Evolutionary conservation across 2,329 filamentous ascomycete species (phyloP).

Genomic region (Corinectria fuckeliana): DNA sequence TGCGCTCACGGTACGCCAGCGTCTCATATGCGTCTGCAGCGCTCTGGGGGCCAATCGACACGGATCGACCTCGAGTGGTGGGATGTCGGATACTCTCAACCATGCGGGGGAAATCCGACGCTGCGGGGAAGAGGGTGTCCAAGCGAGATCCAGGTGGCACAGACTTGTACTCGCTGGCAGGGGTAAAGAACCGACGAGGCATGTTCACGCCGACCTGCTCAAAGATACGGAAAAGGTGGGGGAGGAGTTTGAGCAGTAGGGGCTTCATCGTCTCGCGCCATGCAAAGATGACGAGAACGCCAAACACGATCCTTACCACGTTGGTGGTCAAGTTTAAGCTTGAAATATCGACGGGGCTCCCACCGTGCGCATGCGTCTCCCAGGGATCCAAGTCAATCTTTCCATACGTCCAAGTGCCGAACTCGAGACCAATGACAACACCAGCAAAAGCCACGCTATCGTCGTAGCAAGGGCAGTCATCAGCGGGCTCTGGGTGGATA

Average conservation of each 20-base stretch:
- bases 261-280: constrained; percentile 95
- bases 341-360: constrained; percentile 68
- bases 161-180: constrained; percentile 87
- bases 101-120: constrained; percentile 85
- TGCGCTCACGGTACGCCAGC: constrained; percentile 82
- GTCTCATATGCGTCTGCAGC: constrained; percentile 97
- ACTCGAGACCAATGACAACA: constrained; percentile 83
- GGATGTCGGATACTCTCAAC: constrained; percentile 83
- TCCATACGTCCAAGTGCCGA: constrained; percentile 84
- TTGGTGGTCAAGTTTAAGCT: constrained; percentile 71
- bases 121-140: constrained; percentile 88
- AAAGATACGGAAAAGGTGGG: constrained; percentile 85
- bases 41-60: constrained; percentile 93
- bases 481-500: constrained; percentile 92
- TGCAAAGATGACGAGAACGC: constrained; percentile 82
- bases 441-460: constrained; percentile 94
- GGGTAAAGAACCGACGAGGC: constrained; percentile 88
- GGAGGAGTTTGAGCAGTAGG: constrained; percentile 75
- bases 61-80: constrained; percentile 71
- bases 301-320: constrained; percentile 73
- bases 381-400: constrained; percentile 56
- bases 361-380: constrained; percentile 50
- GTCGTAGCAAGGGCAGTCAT: constrained; percentile 96
- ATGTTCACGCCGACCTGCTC: constrained; percentile 80
- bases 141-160: constrained; percentile 72